Base-by-base conservation (phyloP, 2,329 filamentous ascomycete genomes). In the Claviceps digitariae region DNA sequence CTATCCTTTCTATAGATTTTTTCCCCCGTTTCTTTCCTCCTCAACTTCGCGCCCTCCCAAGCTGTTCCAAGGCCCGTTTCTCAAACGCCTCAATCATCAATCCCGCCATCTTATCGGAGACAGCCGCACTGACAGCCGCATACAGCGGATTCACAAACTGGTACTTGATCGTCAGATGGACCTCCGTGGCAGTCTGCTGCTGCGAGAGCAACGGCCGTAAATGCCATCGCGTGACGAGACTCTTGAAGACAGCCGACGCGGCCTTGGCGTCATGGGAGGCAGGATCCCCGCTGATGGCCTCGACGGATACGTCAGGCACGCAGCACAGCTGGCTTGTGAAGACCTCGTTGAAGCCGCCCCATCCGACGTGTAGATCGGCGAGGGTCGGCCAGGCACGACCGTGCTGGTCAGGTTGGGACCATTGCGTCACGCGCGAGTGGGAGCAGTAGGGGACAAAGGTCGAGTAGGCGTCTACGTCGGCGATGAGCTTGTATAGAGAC, bases 71-170 rank as follows among this genome's bases (percentile, higher is more conserved):
- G 6, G 93, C 90, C 63, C 87, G 77, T 68, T 81, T 79, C 72
- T 96, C 90, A 72, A 98, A 98, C 1, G 93, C 91, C 67, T 87
- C 83, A 59, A 97, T 86, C 90, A 98, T 95, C 58, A 86, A 76
- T 4, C 82, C 83, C 1, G 89, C 91, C 57, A 96, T 82, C 69
- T 87, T 89, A 34, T 88, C 85, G 58, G 89, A 88, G 25, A 93
- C 83, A 36, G 87, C 84, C 40, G 82, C 78, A 66, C 90, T 93
- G 64, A 96, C 74, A 21, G 86, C 82, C 44, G 83, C 84, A 71
- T 96, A 94, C 54, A 95, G 67, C n/a, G 90, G 88, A 69, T 90
- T 97, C 60, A 81, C 77, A 66, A 98, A 96, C 67, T 84, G 81
- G 66, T 90, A 96, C 57, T 83, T 79, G 60, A 98, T 84, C 54